Percentiles rank a stretch among this genome's conserved stretches.
phyloP scores from a whole-genome alignment of 2,329 filamentous ascomycete species.

The Myriosclerotinia scirpicola region DNA sequence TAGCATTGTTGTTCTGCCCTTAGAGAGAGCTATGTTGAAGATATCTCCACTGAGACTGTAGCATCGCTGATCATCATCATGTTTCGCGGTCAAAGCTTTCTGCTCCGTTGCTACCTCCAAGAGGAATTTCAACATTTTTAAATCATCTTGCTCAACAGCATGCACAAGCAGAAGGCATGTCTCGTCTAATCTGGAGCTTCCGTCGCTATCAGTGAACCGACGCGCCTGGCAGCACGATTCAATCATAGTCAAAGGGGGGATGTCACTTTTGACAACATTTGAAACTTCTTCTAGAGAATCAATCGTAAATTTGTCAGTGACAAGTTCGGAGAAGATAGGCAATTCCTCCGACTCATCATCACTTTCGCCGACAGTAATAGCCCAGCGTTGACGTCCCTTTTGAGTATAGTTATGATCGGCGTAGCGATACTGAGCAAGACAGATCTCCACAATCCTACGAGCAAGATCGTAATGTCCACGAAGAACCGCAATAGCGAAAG shows the following conservation, averaged over 20 bases:
- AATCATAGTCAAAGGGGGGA: constrained; percentile 56
- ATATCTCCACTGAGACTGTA: constrained; percentile 38
- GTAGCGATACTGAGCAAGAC: constrained; percentile 64
- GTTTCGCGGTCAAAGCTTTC: constrained; percentile 31
- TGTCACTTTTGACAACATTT: constrained; percentile 64
- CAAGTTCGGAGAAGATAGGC: constrained; percentile 53
- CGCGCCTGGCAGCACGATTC: constrained; percentile 42
- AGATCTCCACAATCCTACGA: constrained; percentile 67
- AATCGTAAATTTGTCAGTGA: constrained; percentile 70
- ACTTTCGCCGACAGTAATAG: constrained; percentile 48
- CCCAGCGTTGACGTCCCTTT: constrained; percentile 40
- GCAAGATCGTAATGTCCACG: constrained; percentile 65
- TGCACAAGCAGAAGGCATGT: constrained; percentile 24
- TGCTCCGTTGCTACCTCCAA: constrained; percentile 35
- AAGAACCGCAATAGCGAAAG: constrained; percentile 68
- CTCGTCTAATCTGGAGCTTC: neutral
- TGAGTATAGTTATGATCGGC: constrained; percentile 40
- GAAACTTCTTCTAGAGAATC: constrained; percentile 72
- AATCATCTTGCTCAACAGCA: constrained; percentile 34
- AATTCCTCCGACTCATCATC: constrained; percentile 40
- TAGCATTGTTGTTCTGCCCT: constrained; percentile 57
- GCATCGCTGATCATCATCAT: constrained; percentile 34
- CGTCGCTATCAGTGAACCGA: constrained; percentile 35
- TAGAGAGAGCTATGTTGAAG: constrained; percentile 48
- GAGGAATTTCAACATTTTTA: constrained; percentile 37